phyloP scores from a whole-genome alignment of 2,329 filamentous ascomycete genomes.

The Verticillium nonalfalfae region DNA sequence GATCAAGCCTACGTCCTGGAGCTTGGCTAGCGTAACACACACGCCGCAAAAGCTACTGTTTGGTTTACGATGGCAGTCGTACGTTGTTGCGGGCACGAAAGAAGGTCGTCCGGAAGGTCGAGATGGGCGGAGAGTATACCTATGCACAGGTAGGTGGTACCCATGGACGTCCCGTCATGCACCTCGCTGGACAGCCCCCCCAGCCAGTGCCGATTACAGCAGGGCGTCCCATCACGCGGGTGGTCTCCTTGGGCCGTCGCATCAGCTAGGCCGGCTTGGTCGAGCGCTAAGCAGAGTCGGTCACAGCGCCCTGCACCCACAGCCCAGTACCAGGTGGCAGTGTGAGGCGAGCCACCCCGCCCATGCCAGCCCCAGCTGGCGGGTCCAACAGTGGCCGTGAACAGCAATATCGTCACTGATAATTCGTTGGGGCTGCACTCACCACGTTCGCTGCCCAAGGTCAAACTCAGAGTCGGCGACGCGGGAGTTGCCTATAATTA shows the following conservation, averaged over 20 bases:
- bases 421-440: too few relatives aligned
- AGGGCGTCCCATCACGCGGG: not conserved
- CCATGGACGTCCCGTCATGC: not conserved
- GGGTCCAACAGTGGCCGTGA: not conserved
- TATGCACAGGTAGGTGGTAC: not conserved
- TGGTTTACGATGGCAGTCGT: not conserved
- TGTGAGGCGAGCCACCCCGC: not conserved
- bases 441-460: too few relatives aligned
- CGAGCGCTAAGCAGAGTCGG: not conserved
- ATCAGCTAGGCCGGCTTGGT: not conserved
- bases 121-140: not conserved
- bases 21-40: not conserved
- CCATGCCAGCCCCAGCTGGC: not conserved
- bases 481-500: too few relatives aligned
- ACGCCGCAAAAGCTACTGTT: not conserved
- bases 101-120: not conserved
- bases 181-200: not conserved
- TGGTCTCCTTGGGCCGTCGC: not conserved
- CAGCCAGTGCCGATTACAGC: not conserved
- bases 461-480: too few relatives aligned
- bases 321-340: not conserved
- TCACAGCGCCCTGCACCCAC: not conserved
- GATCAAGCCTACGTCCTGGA: not conserved
- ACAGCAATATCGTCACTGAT: not conserved
- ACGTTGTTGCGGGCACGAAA: not conserved